Conservation (phyloP, 805 yeast genomes). For the Yamadazyma scolyti region DNA sequence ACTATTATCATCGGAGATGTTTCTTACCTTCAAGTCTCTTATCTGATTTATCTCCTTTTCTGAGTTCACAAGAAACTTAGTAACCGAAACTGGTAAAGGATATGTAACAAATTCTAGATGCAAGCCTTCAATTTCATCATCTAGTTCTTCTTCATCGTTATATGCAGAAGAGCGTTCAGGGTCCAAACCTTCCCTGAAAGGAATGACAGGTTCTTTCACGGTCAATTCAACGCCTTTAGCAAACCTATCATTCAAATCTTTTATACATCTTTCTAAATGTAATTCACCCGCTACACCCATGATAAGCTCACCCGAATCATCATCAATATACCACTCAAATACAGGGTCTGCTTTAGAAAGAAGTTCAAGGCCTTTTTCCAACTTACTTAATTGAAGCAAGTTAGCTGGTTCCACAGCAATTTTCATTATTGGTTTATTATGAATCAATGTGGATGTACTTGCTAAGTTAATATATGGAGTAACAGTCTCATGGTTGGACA, state of each 20-base stretch:
- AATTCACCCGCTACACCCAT: constrained; percentile 95
- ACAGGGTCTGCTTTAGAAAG: constrained; percentile 92
- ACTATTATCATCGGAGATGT: constrained; percentile 10
- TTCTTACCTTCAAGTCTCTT: constrained; percentile 13
- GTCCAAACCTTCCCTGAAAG: constrained; percentile 82
- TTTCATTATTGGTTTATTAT: constrained; percentile 85
- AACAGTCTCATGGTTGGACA: constrained; percentile 37
- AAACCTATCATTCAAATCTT: constrained; percentile 85
- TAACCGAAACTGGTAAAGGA: constrained; percentile 54
- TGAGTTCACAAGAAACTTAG: constrained; percentile 45
- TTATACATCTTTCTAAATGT: constrained; percentile 90
- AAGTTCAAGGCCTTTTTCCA: constrained; percentile 74
- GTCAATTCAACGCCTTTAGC: constrained; percentile 81
- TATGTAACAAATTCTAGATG: constrained; percentile 45
- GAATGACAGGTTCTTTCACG: constrained; percentile 89
- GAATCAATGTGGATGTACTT: constrained; percentile 43
- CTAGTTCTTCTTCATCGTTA: constrained; percentile 8
- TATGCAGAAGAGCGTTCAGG: constrained; percentile 44
- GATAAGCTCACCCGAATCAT: constrained; percentile 88
- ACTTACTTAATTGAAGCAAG: constrained; percentile 70
- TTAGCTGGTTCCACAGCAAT: constrained; percentile 95
- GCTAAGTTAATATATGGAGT: constrained; percentile 69
- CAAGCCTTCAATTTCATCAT: constrained; percentile 14
- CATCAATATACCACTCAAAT: constrained; percentile 76
- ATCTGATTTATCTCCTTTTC: constrained; percentile 41